Evolutionary conservation across 768 basidiomycete species (phyloP).

Genomic region (Lentinus brumalis): DNA sequence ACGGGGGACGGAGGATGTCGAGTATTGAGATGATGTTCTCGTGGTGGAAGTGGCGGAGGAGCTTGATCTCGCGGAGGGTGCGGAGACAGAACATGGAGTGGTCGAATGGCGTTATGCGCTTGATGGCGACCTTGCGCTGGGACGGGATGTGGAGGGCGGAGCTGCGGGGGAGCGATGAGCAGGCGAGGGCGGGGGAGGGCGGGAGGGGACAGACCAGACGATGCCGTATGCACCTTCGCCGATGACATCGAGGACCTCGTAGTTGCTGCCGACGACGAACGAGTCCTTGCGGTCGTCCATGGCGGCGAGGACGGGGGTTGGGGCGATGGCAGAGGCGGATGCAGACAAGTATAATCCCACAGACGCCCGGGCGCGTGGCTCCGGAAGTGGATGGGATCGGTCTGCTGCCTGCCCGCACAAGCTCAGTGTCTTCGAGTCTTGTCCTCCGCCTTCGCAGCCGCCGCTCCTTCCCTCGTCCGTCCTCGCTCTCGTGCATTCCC

Average conservation of each 20-base stretch:
- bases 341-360: background rate
- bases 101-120: constrained; percentile 94
- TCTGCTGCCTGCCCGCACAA: background rate
- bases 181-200: background rate
- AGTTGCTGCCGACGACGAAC: constrained; percentile 61
- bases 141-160: constrained; percentile 88
- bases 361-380: background rate
- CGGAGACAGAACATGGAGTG: constrained; percentile 93
- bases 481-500: background rate
- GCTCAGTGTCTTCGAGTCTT: background rate
- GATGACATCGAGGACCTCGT: constrained; percentile 84
- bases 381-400: background rate
- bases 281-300: constrained; percentile 34
- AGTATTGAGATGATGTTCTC: constrained; percentile 94
- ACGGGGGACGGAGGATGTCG: constrained; percentile 84
- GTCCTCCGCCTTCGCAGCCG: background rate
- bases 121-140: constrained; percentile 93
- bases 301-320: constrained; percentile 2
- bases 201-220: constrained; percentile 56
- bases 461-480: background rate
- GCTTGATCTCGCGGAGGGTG: constrained; percentile 93
- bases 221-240: constrained; percentile 94
- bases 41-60: constrained; percentile 84
- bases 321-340: background rate
- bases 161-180: constrained; percentile 22